Base-by-base conservation (phyloP, 805 yeast species). In the Saccharomycopsis lassenensis region DNA sequence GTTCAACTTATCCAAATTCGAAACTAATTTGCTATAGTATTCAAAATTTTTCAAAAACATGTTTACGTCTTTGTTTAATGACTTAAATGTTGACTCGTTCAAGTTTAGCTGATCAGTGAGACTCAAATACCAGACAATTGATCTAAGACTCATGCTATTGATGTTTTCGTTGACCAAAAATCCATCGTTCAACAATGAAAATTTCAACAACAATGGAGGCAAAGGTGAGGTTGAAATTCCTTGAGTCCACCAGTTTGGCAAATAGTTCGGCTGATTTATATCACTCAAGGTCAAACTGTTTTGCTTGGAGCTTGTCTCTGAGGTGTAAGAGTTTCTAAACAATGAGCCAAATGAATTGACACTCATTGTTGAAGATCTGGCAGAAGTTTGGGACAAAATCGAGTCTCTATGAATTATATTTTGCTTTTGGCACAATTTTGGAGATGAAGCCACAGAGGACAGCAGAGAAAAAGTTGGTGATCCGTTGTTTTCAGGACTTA, bases 221-320 rank as follows among this genome's bases (percentile, higher is more conserved):
- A 42, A 35, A 10, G 46, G 46, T 4, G 40, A 35, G 3, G 36
- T 30, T 11, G 40, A 36, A 12, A 42, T 26, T 4, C 36, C 40
- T 19, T 8, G n/a, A 17, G 21, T 16, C 43, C 43, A 42, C 46
- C 46, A 42, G 16, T 24, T 17, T 19, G 46, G 40, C n/a, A 42
- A 12, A 14, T 30, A 25, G 12, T 34, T n/a, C 32, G 22, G 19
- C 20, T 28, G 37, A 18, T 19, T 31, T 29, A n/a, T n/a, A n/a
- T n/a, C n/a, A n/a, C n/a, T n/a, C 10, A 10, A 7, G 29, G 29
- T n/a, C n/a, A n/a, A n/a, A n/a, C n/a, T n/a, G n/a, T n/a, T n/a
- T n/a, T n/a, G n/a, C n/a, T n/a, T n/a, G n/a, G n/a, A n/a, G n/a
- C n/a, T n/a, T n/a, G n/a, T n/a, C n/a, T n/a, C n/a, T n/a, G n/a